Percentiles rank a stretch among this genome's conserved stretches.
phyloP scores from a whole-genome alignment of 2,329 filamentous ascomycete genomes.

The Exutisphaerella laricina region DNA sequence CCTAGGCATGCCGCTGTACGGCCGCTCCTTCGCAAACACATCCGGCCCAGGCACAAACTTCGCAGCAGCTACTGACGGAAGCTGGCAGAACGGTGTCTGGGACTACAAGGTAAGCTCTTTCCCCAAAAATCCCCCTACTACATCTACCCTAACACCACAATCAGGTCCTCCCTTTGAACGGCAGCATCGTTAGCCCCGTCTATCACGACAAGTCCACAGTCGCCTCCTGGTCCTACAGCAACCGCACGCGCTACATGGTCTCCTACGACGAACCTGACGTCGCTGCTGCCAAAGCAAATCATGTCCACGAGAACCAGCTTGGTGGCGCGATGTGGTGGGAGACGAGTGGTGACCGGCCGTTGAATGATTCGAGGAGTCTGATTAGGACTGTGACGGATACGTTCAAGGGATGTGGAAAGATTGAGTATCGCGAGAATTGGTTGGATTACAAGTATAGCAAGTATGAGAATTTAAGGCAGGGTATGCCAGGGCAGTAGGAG shows the following conservation, averaged over 20 bases:
- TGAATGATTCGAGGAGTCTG: constrained; percentile 52
- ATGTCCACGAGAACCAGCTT: constrained; percentile 58
- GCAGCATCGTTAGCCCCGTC: constrained; percentile 54
- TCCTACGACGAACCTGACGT: constrained; percentile 66
- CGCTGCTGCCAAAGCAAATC: constrained; percentile 63
- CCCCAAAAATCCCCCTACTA: no score
- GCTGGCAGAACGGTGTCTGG: constrained; percentile 75
- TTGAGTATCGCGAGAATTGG: constrained; percentile 45
- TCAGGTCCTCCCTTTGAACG: constrained; percentile 56
- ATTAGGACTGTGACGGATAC: constrained; percentile 22
- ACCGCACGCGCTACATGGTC: constrained; percentile 58
- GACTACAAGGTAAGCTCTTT: constrained; percentile 21
- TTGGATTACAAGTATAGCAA: constrained; percentile 48
- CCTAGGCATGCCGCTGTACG: constrained; percentile 86
- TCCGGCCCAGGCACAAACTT: constrained; percentile 65
- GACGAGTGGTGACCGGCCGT: constrained; percentile 66
- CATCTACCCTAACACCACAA: no score
- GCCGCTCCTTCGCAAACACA: constrained; percentile 73
- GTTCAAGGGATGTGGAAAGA: constrained; percentile 31
- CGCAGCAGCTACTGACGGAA: constrained; percentile 66
- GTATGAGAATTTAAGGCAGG: constrained; percentile 48
- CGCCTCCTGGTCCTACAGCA: constrained; percentile 73
- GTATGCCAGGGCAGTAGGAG: no score
- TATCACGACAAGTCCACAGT: constrained; percentile 55
- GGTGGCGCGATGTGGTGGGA: constrained; percentile 72